These are phyloP conservation scores for Pyrus hybrid DNA, from an alignment of 331 rosid species.

Conservation along the genomic window DNA sequence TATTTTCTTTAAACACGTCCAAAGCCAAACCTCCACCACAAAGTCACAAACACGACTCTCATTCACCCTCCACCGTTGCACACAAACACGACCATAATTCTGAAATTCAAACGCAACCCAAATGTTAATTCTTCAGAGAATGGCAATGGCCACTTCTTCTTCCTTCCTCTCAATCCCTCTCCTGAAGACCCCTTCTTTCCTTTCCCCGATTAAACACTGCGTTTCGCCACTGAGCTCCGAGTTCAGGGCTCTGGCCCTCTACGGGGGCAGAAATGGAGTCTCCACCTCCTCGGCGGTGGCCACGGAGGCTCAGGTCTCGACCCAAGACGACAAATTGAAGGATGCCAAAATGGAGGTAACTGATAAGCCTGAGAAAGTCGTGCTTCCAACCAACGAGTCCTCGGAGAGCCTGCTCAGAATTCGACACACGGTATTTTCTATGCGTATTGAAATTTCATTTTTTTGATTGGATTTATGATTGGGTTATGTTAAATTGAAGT, in stretches of 20 bases:
- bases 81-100: no score
- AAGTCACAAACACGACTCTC: no score
- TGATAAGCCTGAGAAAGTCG: constrained; percentile 15
- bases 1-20: rapidly evolving
- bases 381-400: constrained; percentile 84
- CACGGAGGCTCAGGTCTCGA: constrained; percentile 29
- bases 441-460: background rate
- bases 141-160: constrained; percentile 57
- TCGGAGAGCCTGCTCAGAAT: constrained; percentile 73
- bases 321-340: constrained; percentile 8
- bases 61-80: no score
- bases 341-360: constrained; percentile 11
- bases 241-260: constrained; percentile 7
- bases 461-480: background rate
- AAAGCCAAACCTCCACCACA: no score
- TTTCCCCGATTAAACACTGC: constrained; percentile 21
- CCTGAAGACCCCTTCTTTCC: constrained; percentile 21
- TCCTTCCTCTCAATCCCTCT: constrained; percentile 20
- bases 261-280: constrained; percentile 16
- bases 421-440: constrained; percentile 71
- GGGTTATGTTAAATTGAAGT: background rate
- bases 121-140: constrained; percentile 40
- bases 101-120: background rate
- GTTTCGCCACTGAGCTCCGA: constrained; percentile 2
- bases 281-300: constrained; percentile 38